Base-by-base conservation (phyloP, 139 green algal species). In the Pleodorina starrii region DNA sequence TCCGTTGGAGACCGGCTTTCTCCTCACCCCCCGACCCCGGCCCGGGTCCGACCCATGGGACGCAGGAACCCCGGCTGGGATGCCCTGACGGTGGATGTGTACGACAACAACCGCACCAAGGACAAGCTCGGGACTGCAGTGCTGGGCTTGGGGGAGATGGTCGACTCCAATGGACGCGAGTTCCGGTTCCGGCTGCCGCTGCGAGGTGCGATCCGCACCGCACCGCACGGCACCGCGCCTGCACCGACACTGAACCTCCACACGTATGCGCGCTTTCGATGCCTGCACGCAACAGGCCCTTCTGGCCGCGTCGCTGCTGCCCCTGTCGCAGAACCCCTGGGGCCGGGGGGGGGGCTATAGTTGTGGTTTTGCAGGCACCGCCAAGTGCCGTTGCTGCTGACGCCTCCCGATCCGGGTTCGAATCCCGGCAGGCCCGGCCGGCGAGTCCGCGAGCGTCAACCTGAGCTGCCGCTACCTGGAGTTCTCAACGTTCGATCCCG, bases 21-120 rank as follows among this genome's bases (percentile, higher is more conserved):
- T n/a, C n/a, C n/a, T n/a, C n/a, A n/a, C n/a, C n/a, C n/a, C n/a
- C n/a, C n/a, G n/a, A n/a, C n/a, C n/a, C n/a, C n/a, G n/a, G n/a
- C n/a, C n/a, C n/a, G n/a, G n/a, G n/a, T n/a, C 51, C 17, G 51
- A 60, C 51, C 51, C 51, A 27, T 60, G 51, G 51, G 51, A n/a
- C 59, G 59, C 59, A 71, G 59, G 59, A 71, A 71, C 21, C 12
- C 59, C 16, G 27, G 21, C 16, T 71, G 59, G 59, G 59, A 71
- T 32, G 23, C 59, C 59, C 46, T 93, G 68, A 50, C 68, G 68
- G 36, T 94, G 25, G 80, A 90, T 0, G 57, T 95, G 21, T 92
- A 90, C 29, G 93, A 96, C 90, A 80, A 90, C 76, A 91, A 95
- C 78, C 75, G 77, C 3, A 21, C 92, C 27, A 91, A 94, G 43